phyloP scores from a whole-genome alignment of 306 rosid species.

The Sophora flavescens region DNA sequence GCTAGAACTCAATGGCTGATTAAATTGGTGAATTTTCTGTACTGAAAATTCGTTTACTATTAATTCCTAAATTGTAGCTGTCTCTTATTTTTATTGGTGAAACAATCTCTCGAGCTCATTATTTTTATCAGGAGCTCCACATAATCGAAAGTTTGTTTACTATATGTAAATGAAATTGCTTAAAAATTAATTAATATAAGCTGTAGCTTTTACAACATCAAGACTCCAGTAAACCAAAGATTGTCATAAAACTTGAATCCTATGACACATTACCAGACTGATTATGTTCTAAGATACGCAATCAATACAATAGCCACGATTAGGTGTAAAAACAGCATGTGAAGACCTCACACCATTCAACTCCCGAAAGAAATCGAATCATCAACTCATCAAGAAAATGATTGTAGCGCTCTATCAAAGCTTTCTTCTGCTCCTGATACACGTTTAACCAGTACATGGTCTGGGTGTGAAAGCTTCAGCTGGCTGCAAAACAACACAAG shows the following conservation, averaged over 20 bases:
- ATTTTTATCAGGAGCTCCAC: not conserved
- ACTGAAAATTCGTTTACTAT: not conserved
- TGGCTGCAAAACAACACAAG: constrained; percentile 74
- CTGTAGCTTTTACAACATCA: constrained; percentile 54
- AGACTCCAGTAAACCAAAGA: constrained; percentile 41
- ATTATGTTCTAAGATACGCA: constrained; percentile 51
- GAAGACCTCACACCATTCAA: constrained; percentile 49
- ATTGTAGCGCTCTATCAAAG: constrained; percentile 88
- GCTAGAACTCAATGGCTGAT: no score
- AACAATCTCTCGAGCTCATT: not conserved
- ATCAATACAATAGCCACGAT: constrained; percentile 46
- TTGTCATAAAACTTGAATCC: constrained; percentile 48
- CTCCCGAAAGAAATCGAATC: constrained; percentile 39
- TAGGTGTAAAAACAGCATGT: constrained; percentile 44
- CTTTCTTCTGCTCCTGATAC: constrained; percentile 78
- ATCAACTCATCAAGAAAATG: constrained; percentile 64
- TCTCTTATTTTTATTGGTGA: not conserved
- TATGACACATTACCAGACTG: constrained; percentile 51
- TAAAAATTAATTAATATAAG: constrained; percentile 33
- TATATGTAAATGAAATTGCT: constrained; percentile 43
- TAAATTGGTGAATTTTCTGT: not conserved
- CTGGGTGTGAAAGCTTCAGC: constrained; percentile 89
- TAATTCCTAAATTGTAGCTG: not conserved
- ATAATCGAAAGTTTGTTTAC: not conserved
- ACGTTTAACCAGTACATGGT: constrained; percentile 86